Percentiles rank a stretch among this genome's conserved stretches.
These are phyloP conservation scores for Scytalidium lignicola DNA, from an alignment of 2,329 filamentous ascomycete genomes.

Conservation along the genomic window DNA sequence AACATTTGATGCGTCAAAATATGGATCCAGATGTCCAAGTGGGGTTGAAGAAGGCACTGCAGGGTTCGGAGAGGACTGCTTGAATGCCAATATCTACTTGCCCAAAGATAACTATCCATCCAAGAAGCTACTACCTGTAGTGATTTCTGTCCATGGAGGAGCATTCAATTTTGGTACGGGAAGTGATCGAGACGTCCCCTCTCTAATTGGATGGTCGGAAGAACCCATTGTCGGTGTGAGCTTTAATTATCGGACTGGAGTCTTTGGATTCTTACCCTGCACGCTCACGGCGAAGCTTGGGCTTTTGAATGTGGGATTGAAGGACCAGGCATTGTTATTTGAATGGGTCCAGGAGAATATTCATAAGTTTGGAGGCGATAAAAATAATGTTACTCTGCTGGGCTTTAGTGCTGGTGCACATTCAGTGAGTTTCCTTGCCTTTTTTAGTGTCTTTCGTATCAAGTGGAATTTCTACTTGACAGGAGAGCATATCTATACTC, in stretches of 20 bases:
- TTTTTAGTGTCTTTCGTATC: neutral
- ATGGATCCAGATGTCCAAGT: constrained; percentile 27
- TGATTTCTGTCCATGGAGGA: constrained; percentile 61
- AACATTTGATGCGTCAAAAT: constrained; percentile 31
- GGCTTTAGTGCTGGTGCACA: constrained; percentile 59
- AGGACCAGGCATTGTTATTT: constrained; percentile 55
- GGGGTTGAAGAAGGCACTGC: constrained; percentile 3
- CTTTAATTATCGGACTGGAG: constrained; percentile 58
- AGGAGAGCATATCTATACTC: no score
- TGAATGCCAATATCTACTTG: constrained; percentile 46
- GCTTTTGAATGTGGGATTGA: constrained; percentile 57
- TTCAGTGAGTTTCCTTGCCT: constrained; percentile 36
- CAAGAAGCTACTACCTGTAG: constrained; percentile 36
- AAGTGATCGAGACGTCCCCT: constrained; percentile 51
- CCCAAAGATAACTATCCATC: constrained; percentile 21
- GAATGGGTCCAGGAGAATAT: constrained; percentile 59
- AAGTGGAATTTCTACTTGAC: no score
- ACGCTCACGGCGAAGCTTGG: constrained; percentile 46
- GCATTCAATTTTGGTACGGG: constrained; percentile 53
- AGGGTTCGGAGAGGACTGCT: constrained; percentile 41
- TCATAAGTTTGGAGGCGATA: constrained; percentile 54
- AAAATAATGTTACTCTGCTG: constrained; percentile 53
- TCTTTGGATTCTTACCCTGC: constrained; percentile 63
- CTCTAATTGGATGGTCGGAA: constrained; percentile 51
- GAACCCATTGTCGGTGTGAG: constrained; percentile 49